Conservation (phyloP, 129 eudicot species). For the Lactuca sativa region DNA sequence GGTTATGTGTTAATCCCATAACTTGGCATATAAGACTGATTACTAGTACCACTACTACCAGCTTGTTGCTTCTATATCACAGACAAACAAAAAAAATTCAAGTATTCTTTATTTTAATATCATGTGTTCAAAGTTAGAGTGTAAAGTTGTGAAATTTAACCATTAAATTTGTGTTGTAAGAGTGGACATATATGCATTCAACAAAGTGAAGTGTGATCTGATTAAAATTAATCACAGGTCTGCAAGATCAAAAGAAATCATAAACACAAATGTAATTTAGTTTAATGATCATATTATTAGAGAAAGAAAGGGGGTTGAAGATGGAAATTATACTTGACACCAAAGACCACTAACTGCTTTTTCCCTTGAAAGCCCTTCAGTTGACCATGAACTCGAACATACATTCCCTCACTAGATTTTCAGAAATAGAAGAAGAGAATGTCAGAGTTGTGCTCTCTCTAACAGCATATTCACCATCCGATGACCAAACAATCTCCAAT, state of each 20-base stretch:
- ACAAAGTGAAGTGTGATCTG: conserved; percentile 78
- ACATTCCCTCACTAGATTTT: conserved; percentile 61
- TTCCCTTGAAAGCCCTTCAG: conserved; percentile 88
- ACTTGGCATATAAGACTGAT: conserved; percentile 36
- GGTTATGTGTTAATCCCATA: conserved; percentile 32
- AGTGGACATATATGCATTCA: conserved; percentile 66
- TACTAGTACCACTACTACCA: conserved; percentile 34
- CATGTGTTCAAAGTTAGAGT: too few relatives aligned
- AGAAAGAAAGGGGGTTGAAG: neutral
- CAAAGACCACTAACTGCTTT: conserved; percentile 63
- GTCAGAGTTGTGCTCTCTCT: too few relatives aligned
- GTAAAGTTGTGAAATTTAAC: too few relatives aligned
- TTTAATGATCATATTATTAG: neutral
- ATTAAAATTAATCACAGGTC: conserved; percentile 74
- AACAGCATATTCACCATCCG: too few relatives aligned
- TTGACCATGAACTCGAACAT: conserved; percentile 84
- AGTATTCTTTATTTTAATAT: too few relatives aligned
- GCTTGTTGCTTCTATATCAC: conserved; percentile 54
- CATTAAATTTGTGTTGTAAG: too few relatives aligned
- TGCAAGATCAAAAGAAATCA: conserved; percentile 31
- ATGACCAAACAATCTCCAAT: too few relatives aligned
- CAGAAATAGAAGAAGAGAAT: neutral
- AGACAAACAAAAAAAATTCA: too few relatives aligned
- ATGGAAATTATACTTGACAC: conserved; percentile 61
- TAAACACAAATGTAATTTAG: neutral